Evolutionary conservation across 345 rosid genomes (phyloP).

Genomic region (Citrus hindsii): DNA sequence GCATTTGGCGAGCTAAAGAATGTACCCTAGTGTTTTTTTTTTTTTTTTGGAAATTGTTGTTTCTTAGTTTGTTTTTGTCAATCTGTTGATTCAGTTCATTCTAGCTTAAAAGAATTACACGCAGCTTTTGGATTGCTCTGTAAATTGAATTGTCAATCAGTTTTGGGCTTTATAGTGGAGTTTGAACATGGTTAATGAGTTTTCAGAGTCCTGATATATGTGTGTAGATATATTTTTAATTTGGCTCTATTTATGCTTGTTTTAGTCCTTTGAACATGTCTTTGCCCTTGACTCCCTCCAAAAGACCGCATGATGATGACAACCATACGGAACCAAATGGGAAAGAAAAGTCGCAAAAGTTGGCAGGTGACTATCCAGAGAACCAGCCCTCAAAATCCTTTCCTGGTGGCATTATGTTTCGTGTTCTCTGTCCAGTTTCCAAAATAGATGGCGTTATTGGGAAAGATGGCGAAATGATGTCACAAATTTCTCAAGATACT

Average conservation of each 20-base stretch:
- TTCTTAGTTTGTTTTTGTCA: no score
- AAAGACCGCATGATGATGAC: conserved; percentile 44
- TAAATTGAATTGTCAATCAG: not conserved
- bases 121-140: not conserved
- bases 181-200: not conserved
- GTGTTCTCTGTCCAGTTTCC: conserved; percentile 47
- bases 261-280: conserved; percentile 35
- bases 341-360: conserved; percentile 50
- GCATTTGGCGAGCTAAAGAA: not conserved
- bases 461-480: conserved; percentile 33
- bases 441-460: conserved; percentile 36
- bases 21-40: not conserved
- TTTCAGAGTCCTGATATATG: not conserved
- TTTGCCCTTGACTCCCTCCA: conserved; percentile 45
- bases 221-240: not conserved
- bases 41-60: not conserved
- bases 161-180: not conserved
- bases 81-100: not conserved
- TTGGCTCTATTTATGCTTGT: not conserved
- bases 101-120: not conserved
- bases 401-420: conserved; percentile 22
- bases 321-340: conserved; percentile 35
- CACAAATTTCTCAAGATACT: conserved; percentile 48
- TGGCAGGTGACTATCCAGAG: conserved; percentile 19
- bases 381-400: conserved; percentile 24